Base-by-base conservation (phyloP, 371 early-diverging fungal species). In the Actinomucor elegans region DNA sequence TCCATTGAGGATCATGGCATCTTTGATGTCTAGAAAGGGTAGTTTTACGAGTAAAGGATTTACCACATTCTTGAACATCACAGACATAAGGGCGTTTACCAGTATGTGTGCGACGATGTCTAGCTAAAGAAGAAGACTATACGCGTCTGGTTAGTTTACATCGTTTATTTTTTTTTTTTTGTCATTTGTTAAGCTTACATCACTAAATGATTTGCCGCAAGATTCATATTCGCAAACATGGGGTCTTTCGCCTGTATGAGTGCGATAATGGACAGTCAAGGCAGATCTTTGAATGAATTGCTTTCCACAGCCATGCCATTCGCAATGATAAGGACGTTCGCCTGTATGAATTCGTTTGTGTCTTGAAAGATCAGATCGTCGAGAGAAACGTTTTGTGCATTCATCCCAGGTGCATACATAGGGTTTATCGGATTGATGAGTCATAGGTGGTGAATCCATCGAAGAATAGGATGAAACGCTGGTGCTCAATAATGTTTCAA, bases 251-350 rank as follows among this genome's bases (percentile, higher is more conserved):
- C 91, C 91, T 7, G 91, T 83, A 61, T 91, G 91, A 3, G 89
- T 89, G 51, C 91, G 80, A 46, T 80, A 73, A 59, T 91, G 92
- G 33, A 90, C 90, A 2, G 86, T 89, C 57, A 91, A 71, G 14
- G 91, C 91, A 5, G 90, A 89, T 18, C 87, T 75, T 67, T 90
- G 91, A 64, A 91, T 86, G 49, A 91, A 91, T 36, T 82, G 83
- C 60, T 90, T 89, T 52, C 80, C 80, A 62, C 91, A 90, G 23
- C 77, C 76, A 14, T 71, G 63, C 70, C 82, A 82, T 38, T 68
- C 64, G 61, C 89, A 88, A 35, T 73, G 73, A 62, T 81, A 89
- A n/a, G 89, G 87, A 58, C 82, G 68, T 52, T 87, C 88, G 36
- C 85, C 85, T 14, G 88, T 89, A 56, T 89, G 88, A 62, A 91